Percentiles rank a stretch among this genome's conserved stretches.
phyloP scores from a whole-genome alignment of 1,284 basidiomycete genomes.

The Anthracocystis walkeri region DNA sequence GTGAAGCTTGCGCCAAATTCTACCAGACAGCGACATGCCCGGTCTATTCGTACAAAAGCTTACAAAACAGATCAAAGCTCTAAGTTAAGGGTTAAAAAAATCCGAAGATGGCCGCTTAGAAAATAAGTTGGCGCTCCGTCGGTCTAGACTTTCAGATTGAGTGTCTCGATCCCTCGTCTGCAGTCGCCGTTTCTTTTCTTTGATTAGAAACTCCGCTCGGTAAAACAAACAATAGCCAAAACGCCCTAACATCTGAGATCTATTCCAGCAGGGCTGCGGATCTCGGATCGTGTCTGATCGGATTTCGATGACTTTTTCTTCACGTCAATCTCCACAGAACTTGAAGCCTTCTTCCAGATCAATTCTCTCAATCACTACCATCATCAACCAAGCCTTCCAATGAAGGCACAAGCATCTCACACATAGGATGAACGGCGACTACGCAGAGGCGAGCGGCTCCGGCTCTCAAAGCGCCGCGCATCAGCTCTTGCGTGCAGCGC shows the following conservation, averaged over 20 bases:
- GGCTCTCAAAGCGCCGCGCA: slow-evolving; percentile 25
- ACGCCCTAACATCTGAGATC: not conserved
- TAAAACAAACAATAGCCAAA: not conserved
- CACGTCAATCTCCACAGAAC: not conserved
- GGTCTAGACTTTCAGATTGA: slow-evolving; percentile 6
- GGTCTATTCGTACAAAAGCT: no score
- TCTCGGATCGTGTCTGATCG: not conserved
- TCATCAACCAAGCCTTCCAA: not conserved
- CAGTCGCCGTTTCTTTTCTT: not conserved
- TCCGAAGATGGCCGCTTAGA: not conserved
- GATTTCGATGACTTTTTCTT: slow-evolving; percentile 1
- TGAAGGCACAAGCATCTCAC: not conserved
- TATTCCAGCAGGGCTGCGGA: not conserved
- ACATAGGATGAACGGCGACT: slow-evolving; percentile 13
- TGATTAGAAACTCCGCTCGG: slow-evolving; percentile 2
- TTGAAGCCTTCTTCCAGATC: not conserved
- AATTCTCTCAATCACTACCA: not conserved
- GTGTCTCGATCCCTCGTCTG: slow-evolving; percentile 4
- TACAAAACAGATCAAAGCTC: not conserved
- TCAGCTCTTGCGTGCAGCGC: slow-evolving; percentile 22
- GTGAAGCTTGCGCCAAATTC: no score
- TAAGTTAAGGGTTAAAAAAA: not conserved
- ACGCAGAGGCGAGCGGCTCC: slow-evolving; percentile 22
- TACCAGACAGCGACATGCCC: no score
- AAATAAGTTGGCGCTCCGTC: slow-evolving; percentile 1